Evolutionary conservation across 805 yeast genomes (phyloP).

Genomic region (Saccharomycopsis fermentans): DNA sequence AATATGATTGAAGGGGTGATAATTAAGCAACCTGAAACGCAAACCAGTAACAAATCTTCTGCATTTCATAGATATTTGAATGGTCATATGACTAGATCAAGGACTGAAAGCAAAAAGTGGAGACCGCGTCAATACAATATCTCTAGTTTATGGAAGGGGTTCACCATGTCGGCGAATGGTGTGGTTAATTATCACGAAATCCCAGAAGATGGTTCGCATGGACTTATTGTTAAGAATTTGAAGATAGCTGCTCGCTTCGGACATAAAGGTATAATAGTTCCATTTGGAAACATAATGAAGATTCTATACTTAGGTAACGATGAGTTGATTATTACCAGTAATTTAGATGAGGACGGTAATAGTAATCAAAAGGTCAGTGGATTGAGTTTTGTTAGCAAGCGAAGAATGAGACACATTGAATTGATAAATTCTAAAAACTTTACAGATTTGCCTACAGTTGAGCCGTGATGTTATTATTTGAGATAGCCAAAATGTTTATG

Average conservation of each 20-base stretch:
- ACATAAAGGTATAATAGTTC: conserved; percentile 63
- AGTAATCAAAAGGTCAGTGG: conserved; percentile 35
- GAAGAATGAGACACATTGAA: conserved; percentile 24
- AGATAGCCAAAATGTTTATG: not conserved
- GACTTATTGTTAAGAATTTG: conserved; percentile 42
- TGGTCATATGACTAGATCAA: not conserved
- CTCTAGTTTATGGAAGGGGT: conserved; percentile 65
- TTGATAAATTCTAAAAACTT: conserved; percentile 7
- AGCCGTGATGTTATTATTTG: not conserved
- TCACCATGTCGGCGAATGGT: conserved; percentile 65
- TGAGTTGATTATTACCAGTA: conserved; percentile 41
- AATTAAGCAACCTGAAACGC: conserved; percentile 25
- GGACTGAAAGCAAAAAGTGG: not conserved
- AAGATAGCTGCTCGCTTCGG: conserved; percentile 65
- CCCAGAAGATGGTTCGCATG: conserved; percentile 35
- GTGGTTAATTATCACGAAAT: conserved; percentile 49
- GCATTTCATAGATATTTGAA: not conserved
- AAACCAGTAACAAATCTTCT: not conserved
- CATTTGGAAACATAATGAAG: conserved; percentile 64
- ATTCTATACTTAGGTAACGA: conserved; percentile 69
- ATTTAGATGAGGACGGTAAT: conserved; percentile 27
- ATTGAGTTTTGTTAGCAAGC: conserved; percentile 41
- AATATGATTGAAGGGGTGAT: conserved; percentile 66
- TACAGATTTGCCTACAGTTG: conserved; percentile 7
- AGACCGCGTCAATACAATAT: conserved; percentile 16